A percentile compares a stretch with the other conserved stretches of the same genome.
phyloP scores from a whole-genome alignment of 2,329 filamentous ascomycete genomes.

The Exserohilum turcica region DNA sequence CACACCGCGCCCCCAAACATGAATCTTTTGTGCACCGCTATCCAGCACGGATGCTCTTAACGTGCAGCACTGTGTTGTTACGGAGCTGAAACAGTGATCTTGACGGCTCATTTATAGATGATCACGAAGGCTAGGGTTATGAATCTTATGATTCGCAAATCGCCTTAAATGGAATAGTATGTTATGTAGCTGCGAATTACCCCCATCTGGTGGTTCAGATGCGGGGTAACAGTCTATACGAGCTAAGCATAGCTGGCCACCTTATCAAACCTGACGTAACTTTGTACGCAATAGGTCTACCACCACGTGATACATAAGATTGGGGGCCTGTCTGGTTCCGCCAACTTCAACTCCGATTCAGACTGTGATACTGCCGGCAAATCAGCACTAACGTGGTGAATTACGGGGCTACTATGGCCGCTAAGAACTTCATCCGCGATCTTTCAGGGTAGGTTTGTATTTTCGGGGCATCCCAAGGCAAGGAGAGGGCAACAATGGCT shows the following conservation, averaged over 20 bases:
- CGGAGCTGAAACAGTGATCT: background rate
- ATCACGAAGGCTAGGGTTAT: background rate
- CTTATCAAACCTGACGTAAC: background rate
- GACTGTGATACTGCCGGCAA: background rate
- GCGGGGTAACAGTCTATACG: background rate
- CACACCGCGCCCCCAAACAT: background rate
- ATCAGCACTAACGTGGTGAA: background rate
- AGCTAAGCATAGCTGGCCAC: background rate
- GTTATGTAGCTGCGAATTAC: background rate
- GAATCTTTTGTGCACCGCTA: background rate
- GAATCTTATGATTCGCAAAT: background rate
- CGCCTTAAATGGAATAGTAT: background rate
- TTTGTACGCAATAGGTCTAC: background rate
- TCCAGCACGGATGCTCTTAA: background rate
- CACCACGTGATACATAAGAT: background rate
- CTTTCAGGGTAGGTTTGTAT: background rate
- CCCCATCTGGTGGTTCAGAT: background rate
- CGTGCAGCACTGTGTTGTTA: background rate
- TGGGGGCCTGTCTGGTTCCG: background rate
- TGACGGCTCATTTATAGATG: background rate
- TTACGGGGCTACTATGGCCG: background rate
- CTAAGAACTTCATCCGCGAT: background rate
- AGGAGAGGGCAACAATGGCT: background rate
- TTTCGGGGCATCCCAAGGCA: background rate
- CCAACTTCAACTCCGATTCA: background rate